phyloP scores from a whole-genome alignment of 2,329 filamentous ascomycete genomes.

The Fusarium begoniae region DNA sequence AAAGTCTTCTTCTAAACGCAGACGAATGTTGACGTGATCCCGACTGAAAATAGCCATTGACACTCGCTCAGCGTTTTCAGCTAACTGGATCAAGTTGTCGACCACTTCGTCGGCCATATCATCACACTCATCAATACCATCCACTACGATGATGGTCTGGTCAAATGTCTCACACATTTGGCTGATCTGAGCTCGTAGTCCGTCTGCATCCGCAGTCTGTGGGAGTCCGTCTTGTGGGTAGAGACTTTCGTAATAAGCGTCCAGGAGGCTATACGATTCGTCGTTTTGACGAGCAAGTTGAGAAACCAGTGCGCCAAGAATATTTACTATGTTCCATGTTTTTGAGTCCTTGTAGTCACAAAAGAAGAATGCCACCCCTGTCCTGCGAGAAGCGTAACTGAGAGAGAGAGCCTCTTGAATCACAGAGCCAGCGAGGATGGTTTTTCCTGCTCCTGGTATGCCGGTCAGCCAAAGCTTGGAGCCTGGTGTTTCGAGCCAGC shows the following conservation, averaged over 20 bases:
- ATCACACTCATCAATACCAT: slow-evolving; percentile 8
- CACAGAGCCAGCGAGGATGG: not conserved
- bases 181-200: fast-evolving
- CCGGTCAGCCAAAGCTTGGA: slow-evolving; percentile 17
- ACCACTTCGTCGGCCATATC: not conserved
- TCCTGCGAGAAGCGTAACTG: not conserved
- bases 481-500: slow-evolving; percentile 1
- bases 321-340: not conserved
- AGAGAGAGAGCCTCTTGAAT: not conserved
- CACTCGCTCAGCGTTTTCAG: no score
- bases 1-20: not conserved
- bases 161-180: not conserved
- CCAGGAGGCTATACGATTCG: not conserved
- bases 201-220: not conserved
- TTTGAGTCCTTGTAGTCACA: slow-evolving; percentile 2
- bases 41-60: slow-evolving; percentile 16
- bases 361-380: slow-evolving; percentile 6
- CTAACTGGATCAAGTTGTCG: not conserved
- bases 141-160: not conserved
- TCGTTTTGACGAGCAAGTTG: slow-evolving; percentile 14
- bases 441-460: slow-evolving; percentile 20
- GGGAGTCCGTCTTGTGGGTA: not conserved
- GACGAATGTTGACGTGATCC: slow-evolving; percentile 2
- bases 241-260: not conserved
- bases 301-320: not conserved